Base-by-base conservation (phyloP, 306 rosid species). In the Cicer arietinum region DNA sequence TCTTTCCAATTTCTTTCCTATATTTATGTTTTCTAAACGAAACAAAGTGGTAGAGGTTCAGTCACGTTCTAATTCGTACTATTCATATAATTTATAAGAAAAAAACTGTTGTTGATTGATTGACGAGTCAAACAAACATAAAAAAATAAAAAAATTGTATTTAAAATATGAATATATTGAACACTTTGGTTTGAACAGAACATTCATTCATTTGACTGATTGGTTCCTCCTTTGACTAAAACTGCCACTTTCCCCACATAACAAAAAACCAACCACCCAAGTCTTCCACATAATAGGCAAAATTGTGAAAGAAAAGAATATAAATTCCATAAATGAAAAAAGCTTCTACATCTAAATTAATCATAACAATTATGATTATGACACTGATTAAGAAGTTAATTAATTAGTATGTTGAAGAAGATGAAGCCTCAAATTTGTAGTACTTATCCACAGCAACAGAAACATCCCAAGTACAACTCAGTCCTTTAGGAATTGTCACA, bases 401-500 rank as follows among this genome's bases (percentile, higher is more conserved):
- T 8, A 53, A 0, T 69, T 44, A 30, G 37, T 30, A 0, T 2
- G 46, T 43, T 43, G 9, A 66, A 1, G 74, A 58, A 7, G 88
- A 74, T 1, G 89, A 45, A 12, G 96, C 89, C 74, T 94, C 95
- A 74, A 94, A 94, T 82, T 90, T 94, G 86, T 94, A 94, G 78
- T 88, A 86, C 86, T 94, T 94, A 66, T 94, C 99, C 35, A 94
- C 97, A 9, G 99, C 94, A 66, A 92, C 66, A 37, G 96, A 94
- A 6, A 94, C 97, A 52, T 91, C 97, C 99, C 99, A 94, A 85
- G 96, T 94, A 90, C 99, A 94, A 83, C 95, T 91, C 2, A 94
- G 77, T 53, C 99, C 99, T 63, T 84, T 94, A 4, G 97, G 99
- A 20, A 94, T 85, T 2, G 84, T 92, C 7, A 94, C 99, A 44